Percentiles rank a stretch among this genome's conserved stretches.
Conservation (phyloP, 2,329 filamentous ascomycete genomes). For the Tolypocladium tundrense region DNA sequence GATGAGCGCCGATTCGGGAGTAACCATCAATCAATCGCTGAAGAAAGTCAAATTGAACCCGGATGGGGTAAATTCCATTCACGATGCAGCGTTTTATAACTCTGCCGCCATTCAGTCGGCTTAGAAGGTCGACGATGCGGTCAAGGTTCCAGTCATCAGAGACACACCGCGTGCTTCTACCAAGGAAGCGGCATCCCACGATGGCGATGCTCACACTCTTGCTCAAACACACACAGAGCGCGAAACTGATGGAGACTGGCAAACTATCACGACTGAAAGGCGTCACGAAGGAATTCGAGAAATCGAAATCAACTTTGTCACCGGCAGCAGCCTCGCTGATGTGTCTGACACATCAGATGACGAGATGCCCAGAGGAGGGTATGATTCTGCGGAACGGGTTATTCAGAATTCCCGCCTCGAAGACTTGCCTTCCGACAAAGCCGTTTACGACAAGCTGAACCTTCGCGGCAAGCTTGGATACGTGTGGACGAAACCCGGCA, state of each 20-base stretch:
- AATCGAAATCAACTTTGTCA: constrained; percentile 13
- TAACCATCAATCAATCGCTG: not conserved
- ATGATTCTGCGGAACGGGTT: not conserved
- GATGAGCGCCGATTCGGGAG: constrained; percentile 9
- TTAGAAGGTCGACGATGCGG: constrained; percentile 29
- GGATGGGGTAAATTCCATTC: not conserved
- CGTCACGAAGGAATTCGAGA: constrained; percentile 10
- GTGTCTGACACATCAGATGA: constrained; percentile 25
- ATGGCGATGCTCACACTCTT: not conserved
- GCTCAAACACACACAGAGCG: constrained; percentile 7
- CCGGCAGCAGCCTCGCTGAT: constrained; percentile 35
- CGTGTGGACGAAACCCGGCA: not conserved
- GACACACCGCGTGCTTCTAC: constrained; percentile 1
- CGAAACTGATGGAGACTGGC: constrained; percentile 22
- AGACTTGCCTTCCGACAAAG: not conserved
- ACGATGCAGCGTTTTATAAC: constrained; percentile 23
- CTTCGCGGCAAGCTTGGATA: not conserved
- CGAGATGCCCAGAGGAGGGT: constrained; percentile 4
- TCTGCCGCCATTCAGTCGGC: constrained; percentile 24
- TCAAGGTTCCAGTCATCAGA: constrained; percentile 23
- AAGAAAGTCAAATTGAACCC: not conserved
- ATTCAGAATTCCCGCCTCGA: not conserved
- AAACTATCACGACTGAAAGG: constrained; percentile 23
- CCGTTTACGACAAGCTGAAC: not conserved
- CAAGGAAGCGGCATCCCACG: not conserved